Evolutionary conservation across 140 eudicot genomes (phyloP).

Genomic region (Anethum foeniculum): DNA sequence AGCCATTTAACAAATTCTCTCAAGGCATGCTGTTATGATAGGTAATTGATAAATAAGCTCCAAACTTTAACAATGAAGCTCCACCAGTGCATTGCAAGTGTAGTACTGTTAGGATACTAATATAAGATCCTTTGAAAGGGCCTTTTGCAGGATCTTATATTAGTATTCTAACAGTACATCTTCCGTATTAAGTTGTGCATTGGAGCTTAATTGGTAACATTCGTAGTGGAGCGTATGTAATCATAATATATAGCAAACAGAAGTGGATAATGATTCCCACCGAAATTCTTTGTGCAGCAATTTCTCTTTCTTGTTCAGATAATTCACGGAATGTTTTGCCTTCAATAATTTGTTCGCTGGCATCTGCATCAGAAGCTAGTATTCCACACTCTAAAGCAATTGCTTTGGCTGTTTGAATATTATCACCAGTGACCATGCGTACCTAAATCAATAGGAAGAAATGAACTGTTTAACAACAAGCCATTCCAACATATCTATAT

Average conservation of each 20-base stretch:
- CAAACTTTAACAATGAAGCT: not conserved
- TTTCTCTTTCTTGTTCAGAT: conserved; percentile 74
- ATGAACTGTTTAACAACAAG: not conserved
- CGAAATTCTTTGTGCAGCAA: conserved; percentile 44
- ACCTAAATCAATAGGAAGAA: conserved; percentile 38
- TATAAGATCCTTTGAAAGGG: too few species aligned
- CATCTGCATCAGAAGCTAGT: conserved; percentile 47
- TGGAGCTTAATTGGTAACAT: not conserved
- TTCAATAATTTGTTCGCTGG: conserved; percentile 53
- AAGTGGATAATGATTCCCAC: conserved; percentile 19
- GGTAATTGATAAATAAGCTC: not conserved
- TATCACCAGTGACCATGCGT: conserved; percentile 98
- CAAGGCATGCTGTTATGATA: not conserved
- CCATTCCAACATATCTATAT: not conserved
- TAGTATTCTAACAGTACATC: too few species aligned
- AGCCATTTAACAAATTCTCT: not conserved
- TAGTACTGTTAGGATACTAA: too few species aligned
- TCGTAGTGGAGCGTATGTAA: not conserved
- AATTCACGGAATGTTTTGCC: conserved; percentile 76
- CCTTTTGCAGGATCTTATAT: too few species aligned
- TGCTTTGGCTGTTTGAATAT: conserved; percentile 89
- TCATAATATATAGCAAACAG: not conserved
- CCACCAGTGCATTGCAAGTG: not conserved
- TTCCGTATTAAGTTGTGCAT: not conserved
- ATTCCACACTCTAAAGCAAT: conserved; percentile 92